A percentile compares a stretch with the other conserved stretches of the same genome.
These are phyloP conservation scores for Arthrobotrys megalospora DNA, from an alignment of 2,329 filamentous ascomycete genomes.

Conservation along the genomic window DNA sequence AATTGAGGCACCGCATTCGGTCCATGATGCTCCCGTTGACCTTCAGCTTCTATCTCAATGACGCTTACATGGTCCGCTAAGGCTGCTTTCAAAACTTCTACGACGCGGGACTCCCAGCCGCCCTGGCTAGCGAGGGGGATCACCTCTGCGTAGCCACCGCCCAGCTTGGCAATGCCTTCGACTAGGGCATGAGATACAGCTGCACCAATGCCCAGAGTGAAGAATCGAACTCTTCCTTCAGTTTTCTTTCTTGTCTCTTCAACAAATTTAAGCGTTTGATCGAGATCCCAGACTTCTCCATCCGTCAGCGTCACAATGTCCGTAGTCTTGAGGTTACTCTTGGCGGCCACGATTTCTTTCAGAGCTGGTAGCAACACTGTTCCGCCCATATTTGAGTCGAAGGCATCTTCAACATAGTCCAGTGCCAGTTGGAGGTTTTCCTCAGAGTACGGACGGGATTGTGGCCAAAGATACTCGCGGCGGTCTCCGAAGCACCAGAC, in stretches of 20 bases:
- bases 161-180: conserved; percentile 74
- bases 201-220: conserved; percentile 73
- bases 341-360: conserved; percentile 69
- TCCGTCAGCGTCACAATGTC: conserved; percentile 74
- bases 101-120: conserved; percentile 24
- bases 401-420: conserved; percentile 62
- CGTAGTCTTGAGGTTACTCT: conserved; percentile 66
- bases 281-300: conserved; percentile 72
- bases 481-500: conserved; percentile 74
- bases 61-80: conserved; percentile 3
- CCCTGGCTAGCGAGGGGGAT: conserved; percentile 69
- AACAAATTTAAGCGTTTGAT: conserved; percentile 70
- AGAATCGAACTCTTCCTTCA: conserved; percentile 71
- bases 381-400: conserved; percentile 71
- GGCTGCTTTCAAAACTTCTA: conserved; percentile 12
- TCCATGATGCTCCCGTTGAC: background rate
- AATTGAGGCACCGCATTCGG: too few relatives aligned
- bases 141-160: conserved; percentile 72
- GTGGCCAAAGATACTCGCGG: conserved; percentile 69
- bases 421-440: conserved; percentile 69
- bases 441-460: conserved; percentile 67
- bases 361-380: conserved; percentile 72
- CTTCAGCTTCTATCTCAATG: conserved; percentile 13
- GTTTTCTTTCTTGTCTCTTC: conserved; percentile 68
- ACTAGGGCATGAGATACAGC: conserved; percentile 73